Percentiles rank a stretch among this genome's conserved stretches.
Evolutionary conservation across 345 rosid genomes (phyloP).

Genomic region (Xanthoceras sorbifolium): DNA sequence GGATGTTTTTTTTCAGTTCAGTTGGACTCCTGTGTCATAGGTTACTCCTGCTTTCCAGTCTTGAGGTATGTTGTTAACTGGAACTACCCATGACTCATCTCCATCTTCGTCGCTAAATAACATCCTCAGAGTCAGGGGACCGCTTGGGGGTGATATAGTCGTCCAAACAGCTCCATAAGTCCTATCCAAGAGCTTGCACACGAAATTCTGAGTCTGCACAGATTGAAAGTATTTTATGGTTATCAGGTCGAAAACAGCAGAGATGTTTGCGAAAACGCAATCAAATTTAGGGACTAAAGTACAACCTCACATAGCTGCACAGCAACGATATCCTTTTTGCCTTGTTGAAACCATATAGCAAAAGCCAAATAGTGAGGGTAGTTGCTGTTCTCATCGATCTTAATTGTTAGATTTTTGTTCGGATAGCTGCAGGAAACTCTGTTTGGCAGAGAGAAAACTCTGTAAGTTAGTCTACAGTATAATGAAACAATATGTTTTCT

Average conservation of each 20-base stretch:
- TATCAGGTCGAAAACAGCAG: background rate
- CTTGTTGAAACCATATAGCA: conserved; percentile 66
- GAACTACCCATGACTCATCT: conserved; percentile 63
- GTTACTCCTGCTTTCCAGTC: conserved; percentile 67
- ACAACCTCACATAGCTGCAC: conserved; percentile 74
- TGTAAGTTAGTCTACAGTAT: conserved; percentile 10
- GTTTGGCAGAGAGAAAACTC: conserved; percentile 18
- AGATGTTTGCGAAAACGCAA: background rate
- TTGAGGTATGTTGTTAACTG: conserved; percentile 55
- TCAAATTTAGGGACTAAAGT: background rate
- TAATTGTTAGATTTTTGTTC: conserved; percentile 57
- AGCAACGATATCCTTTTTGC: conserved; percentile 62
- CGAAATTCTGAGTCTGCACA: conserved; percentile 51
- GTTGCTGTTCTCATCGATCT: conserved; percentile 67
- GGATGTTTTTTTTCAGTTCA: conserved; percentile 26
- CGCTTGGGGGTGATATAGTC: conserved; percentile 56
- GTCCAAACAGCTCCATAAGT: conserved; percentile 62
- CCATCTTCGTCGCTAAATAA: conserved; percentile 56
- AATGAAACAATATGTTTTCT: background rate
- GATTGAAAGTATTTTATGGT: background rate
- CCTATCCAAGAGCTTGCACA: conserved; percentile 59
- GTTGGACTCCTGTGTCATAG: conserved; percentile 65
- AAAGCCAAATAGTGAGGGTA: conserved; percentile 65
- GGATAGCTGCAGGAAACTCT: conserved; percentile 73
- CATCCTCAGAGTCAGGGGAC: conserved; percentile 65